Evolutionary conservation across 495 filamentous ascomycete genomes (phyloP), one percentile per base, ranked within the genome.

Genomic region (Glutinoglossum americanum): DNA sequence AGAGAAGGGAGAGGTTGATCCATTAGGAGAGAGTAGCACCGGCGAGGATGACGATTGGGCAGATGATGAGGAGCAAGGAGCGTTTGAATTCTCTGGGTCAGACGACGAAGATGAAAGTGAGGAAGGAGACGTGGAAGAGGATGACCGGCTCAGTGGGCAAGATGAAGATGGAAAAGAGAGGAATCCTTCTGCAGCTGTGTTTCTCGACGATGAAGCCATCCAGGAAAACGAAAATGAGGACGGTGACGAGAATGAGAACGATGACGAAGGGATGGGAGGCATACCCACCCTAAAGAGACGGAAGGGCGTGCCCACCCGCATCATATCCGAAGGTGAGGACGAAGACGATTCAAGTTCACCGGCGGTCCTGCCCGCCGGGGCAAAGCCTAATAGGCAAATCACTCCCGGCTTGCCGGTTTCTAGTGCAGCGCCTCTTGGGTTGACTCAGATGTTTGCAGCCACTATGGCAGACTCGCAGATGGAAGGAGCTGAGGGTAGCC

Each of bases 391-490:
- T 0, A 35, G 19, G 23, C 59, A 26, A 27, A 58, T 33, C 73
- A 27, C 69, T 71, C 4, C 69, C 70, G 19, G 71, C 72, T 59
- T 73, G 23, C 23, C 26, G 1, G 28, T 53, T 3, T 28, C 23
- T 27, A 73, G 27, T 77, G 81, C 39, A 77, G 51, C 57, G 57
- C 26, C 56, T 63, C 9, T 94, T 57, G 85, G 88, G 45, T 73
- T 94, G 54, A 94, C 88, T 4, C 89, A 96, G 66, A 86, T 87
- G 55, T 96, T 94, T 66, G 83, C 84, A n/a, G 87, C 85, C 27
- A 96, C 89, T 1, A 82, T 96, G 77, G 85, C 81, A 53, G 78
- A 85, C 33, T 79, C 77, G 48, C 62, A 72, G 27, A 61, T 63
- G 5, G 63, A 56, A 30, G 55, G 65, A 47, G 57, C 64, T 54